Evolutionary conservation across 2,329 filamentous ascomycete genomes (phyloP).

Genomic region (Fusarium irregulare): DNA sequence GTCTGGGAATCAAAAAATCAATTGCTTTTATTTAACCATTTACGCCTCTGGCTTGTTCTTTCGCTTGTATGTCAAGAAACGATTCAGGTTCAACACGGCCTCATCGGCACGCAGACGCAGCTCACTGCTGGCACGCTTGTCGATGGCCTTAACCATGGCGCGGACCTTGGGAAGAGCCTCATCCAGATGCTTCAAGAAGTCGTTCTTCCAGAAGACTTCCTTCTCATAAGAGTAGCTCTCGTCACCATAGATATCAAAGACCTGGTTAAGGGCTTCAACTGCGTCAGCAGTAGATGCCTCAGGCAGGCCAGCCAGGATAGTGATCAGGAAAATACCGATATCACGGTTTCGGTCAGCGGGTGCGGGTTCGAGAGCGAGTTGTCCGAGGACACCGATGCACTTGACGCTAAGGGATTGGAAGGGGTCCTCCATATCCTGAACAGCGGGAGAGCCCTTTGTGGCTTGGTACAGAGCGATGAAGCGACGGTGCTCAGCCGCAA

Average conservation of each 20-base stretch:
- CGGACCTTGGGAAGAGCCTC: slow-evolving; percentile 64
- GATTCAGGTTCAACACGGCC: slow-evolving; percentile 67
- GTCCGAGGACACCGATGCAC: slow-evolving; percentile 74
- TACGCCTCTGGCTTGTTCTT: slow-evolving; percentile 61
- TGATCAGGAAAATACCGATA: slow-evolving; percentile 72
- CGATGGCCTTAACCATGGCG: slow-evolving; percentile 68
- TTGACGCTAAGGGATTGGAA: slow-evolving; percentile 73
- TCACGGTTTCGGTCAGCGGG: slow-evolving; percentile 68
- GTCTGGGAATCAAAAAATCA: slow-evolving; percentile 7
- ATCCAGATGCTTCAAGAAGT: slow-evolving; percentile 69
- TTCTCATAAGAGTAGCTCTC: slow-evolving; percentile 68
- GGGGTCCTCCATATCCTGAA: slow-evolving; percentile 59
- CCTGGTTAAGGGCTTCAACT: slow-evolving; percentile 72
- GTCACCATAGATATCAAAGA: slow-evolving; percentile 76
- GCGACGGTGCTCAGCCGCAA: slow-evolving; percentile 66
- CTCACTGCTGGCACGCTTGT: slow-evolving; percentile 68
- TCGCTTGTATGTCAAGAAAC: slow-evolving; percentile 74
- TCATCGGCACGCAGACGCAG: slow-evolving; percentile 70
- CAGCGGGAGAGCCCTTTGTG: slow-evolving; percentile 54
- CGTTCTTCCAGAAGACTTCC: slow-evolving; percentile 72
- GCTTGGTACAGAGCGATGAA: slow-evolving; percentile 75
- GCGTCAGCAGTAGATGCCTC: slow-evolving; percentile 66
- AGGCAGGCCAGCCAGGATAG: slow-evolving; percentile 63
- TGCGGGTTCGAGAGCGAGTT: slow-evolving; percentile 68
- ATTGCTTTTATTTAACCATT: slow-evolving; percentile 22